Conservation (phyloP, 257 asterid species). For the Solanum phureja region DNA sequence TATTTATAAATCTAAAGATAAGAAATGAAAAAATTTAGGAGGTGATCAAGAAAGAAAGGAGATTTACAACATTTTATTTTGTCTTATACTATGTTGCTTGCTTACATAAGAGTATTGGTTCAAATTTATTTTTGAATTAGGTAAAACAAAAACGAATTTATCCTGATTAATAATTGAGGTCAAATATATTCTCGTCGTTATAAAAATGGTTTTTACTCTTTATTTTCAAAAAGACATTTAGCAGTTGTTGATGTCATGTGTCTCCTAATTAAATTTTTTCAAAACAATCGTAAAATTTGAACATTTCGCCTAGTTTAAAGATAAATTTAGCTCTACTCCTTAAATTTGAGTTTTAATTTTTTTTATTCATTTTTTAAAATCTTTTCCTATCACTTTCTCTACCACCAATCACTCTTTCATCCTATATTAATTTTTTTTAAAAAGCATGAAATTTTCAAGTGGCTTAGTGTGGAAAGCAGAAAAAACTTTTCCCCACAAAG, state of each 20-base stretch:
- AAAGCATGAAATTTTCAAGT: constrained; percentile 8
- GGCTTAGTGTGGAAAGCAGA: constrained; percentile 22
- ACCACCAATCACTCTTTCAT: background rate
- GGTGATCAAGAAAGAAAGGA: background rate
- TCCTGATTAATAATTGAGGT: background rate
- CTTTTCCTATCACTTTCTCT: background rate
- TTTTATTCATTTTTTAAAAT: background rate
- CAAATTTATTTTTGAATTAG: background rate
- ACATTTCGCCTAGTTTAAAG: background rate
- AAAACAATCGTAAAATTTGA: background rate
- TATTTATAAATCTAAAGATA: constrained; percentile 12
- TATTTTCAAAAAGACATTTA: background rate
- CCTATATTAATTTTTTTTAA: background rate
- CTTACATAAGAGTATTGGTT: constrained; percentile 1
- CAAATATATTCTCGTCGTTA: background rate
- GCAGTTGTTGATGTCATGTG: background rate
- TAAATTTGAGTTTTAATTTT: background rate
- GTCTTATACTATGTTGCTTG: constrained; percentile 43
- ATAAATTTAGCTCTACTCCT: background rate
- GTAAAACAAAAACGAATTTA: background rate
- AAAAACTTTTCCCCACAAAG: background rate
- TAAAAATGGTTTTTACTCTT: background rate
- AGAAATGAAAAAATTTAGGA: background rate
- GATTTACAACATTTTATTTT: constrained; percentile 30
- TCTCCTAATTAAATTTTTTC: background rate